Evolutionary conservation across 106 monocot genomes (phyloP), one percentile per base, ranked within the genome.

Genomic region (Agapanthus africanus): DNA sequence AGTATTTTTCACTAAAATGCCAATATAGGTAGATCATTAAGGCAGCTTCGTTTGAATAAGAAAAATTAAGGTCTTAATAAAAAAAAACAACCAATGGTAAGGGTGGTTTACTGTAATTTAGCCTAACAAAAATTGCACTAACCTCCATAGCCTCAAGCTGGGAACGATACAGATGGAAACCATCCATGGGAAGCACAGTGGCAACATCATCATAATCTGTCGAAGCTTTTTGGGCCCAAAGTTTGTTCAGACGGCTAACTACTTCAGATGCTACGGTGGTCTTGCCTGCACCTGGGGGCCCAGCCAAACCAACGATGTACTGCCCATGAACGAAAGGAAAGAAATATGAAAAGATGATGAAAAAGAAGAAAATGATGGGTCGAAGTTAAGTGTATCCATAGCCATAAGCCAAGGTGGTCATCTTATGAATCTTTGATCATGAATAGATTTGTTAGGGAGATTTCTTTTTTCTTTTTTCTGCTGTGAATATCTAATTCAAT

Each of bases 71-170:
- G n/a, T n/a, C n/a, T n/a, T n/a, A n/a, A n/a, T n/a, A n/a, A n/a
- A n/a, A n/a, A n/a, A n/a, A n/a, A n/a, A n/a, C n/a, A n/a, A n/a
- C n/a, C n/a, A n/a, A n/a, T n/a, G n/a, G n/a, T n/a, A n/a, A n/a
- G n/a, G n/a, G n/a, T n/a, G n/a, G n/a, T n/a, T n/a, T n/a, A n/a
- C n/a, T n/a, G n/a, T n/a, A n/a, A n/a, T n/a, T n/a, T n/a, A n/a
- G n/a, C n/a, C n/a, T n/a, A n/a, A 2, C 10, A 22, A 16, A 75
- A 63, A 60, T 11, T 40, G 54, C 56, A 42, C 76, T 52, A 54
- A 90, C 97, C 88, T 97, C 89, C 97, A 92, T 90, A 37, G 78
- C 81, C 63, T 92, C 87, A 14, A 97, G 80, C 65, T 97, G 92
- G 73, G 88, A 87, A 35, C 87, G 87, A 54, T 97, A 92, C 22